Evolutionary conservation across 768 basidiomycete genomes (phyloP).

Genomic region (Rhodotorula kratochvilovae): DNA sequence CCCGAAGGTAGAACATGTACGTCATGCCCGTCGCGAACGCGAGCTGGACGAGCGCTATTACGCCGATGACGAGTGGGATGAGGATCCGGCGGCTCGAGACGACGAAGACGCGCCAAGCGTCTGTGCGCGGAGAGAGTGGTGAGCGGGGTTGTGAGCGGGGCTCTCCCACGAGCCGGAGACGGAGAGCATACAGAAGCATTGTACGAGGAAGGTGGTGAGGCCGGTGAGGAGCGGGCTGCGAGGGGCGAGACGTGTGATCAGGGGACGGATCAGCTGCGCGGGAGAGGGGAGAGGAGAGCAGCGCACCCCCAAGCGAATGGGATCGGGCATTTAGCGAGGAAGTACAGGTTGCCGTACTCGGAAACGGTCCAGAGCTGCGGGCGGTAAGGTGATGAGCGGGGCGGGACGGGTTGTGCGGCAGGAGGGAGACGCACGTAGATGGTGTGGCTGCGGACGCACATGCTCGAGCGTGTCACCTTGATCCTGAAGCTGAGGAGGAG

Average conservation of each 20-base stretch:
- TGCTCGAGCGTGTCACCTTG: too few species aligned
- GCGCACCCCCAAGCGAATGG: neutral
- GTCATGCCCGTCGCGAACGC: constrained; percentile 17
- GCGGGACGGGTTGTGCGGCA: too few species aligned
- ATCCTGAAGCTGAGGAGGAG: too few species aligned
- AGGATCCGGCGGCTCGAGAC: neutral
- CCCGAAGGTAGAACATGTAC: neutral
- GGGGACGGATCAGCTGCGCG: too few species aligned
- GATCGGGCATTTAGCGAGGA: neutral
- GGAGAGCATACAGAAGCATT: neutral
- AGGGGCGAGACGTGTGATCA: too few species aligned
- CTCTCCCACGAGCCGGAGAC: too few species aligned
- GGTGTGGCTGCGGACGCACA: neutral
- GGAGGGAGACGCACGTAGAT: constrained; percentile 3
- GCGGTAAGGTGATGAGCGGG: too few species aligned
- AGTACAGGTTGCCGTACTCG: constrained; percentile 1
- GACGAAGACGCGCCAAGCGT: constrained; percentile 12
- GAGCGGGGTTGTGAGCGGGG: too few species aligned
- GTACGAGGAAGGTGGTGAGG: neutral
- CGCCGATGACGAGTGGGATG: neutral
- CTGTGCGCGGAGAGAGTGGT: too few species aligned
- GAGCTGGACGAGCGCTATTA: neutral
- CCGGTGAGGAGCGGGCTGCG: neutral
- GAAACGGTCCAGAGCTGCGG: neutral
- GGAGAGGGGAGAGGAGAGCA: too few species aligned